Base-by-base conservation (phyloP, 1,284 basidiomycete genomes). In the Trichosporon asahii region DNA sequence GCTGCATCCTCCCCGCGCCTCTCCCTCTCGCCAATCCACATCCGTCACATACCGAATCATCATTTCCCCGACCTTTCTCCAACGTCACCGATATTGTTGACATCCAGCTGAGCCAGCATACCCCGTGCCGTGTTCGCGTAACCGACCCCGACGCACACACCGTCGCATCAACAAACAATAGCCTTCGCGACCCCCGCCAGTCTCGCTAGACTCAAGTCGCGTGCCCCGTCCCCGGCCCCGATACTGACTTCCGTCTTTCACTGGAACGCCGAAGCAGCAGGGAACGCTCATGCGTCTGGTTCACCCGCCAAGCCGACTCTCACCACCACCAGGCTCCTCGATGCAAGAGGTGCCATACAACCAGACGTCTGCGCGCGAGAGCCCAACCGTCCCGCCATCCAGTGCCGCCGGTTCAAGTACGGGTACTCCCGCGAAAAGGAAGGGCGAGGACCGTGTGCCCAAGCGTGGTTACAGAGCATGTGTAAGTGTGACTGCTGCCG, bases 391-490 rank as follows among this genome's bases (percentile, higher is more conserved):
- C 49, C 21, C 44, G 15, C 37, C 44, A 2, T 35, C 66, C 14
- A 53, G 66, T 57, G 57, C 66, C 37, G 49, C 29, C 60, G 33
- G 37, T 3, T 68, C 63, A 14, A 35, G 21, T 23, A 64, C 63
- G 35, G 61, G 61, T 25, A 70, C 49, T 27, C 15, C 72, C 18
- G 46, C 65, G 2, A 72, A 69, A 33, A 65, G 67, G n/a, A 71
- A 71, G 33, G 75, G 76, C 27, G 75, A 76, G 49, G 76, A 75
- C 12, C 70, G 67, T 15, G 70, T 68, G 35, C 79, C 80, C 2
- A 82, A 82, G 70, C 72, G 80, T 40, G 80, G 80, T 0, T 82
- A 81, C 68, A 74, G 80, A 40, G 80, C 80, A 27, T 82, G 80
- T 69, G 79, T 80, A 68, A 76, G 79, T 74, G 11, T 15, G 27